Conservation (phyloP, 805 yeast species). For the Metschnikowia anglica region DNA sequence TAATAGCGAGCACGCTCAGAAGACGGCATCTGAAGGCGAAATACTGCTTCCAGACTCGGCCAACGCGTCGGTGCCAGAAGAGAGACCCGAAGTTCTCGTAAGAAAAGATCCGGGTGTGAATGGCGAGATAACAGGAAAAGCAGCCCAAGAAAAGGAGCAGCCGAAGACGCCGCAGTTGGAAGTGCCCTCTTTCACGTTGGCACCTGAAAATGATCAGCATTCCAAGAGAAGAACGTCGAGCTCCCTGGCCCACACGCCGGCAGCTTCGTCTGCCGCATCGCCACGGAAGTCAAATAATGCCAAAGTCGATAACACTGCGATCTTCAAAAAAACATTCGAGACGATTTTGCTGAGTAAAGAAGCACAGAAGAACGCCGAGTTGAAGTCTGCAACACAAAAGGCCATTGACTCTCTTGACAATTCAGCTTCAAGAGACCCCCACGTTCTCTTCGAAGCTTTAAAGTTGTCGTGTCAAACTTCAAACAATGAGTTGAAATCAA, state of each 20-base stretch:
- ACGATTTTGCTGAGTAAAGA: slow-evolving; percentile 59
- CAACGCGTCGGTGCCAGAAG: not conserved
- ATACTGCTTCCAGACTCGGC: not conserved
- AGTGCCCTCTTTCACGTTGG: not conserved
- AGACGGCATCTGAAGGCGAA: not conserved
- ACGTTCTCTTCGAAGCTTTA: slow-evolving; percentile 73
- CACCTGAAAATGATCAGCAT: not conserved
- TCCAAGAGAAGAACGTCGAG: slow-evolving; percentile 1
- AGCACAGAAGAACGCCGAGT: slow-evolving; percentile 48
- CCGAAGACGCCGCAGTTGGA: not conserved
- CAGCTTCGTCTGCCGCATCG: not conserved
- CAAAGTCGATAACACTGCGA: slow-evolving; percentile 24
- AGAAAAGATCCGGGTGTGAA: not conserved
- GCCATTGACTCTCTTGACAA: slow-evolving; percentile 41
- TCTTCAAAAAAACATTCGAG: slow-evolving; percentile 57
- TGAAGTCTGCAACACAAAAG: slow-evolving; percentile 38
- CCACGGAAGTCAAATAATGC: slow-evolving; percentile 10
- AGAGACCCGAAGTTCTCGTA: not conserved
- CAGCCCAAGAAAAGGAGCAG: not conserved
- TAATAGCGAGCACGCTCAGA: not conserved
- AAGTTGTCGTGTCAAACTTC: slow-evolving; percentile 70
- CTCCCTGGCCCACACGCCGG: not conserved
- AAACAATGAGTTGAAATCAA: slow-evolving; percentile 61
- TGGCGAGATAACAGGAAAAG: not conserved
- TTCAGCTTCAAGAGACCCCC: slow-evolving; percentile 43